Conservation (phyloP, 2,329 filamentous ascomycete species). For the Lachnellula willkommii region DNA sequence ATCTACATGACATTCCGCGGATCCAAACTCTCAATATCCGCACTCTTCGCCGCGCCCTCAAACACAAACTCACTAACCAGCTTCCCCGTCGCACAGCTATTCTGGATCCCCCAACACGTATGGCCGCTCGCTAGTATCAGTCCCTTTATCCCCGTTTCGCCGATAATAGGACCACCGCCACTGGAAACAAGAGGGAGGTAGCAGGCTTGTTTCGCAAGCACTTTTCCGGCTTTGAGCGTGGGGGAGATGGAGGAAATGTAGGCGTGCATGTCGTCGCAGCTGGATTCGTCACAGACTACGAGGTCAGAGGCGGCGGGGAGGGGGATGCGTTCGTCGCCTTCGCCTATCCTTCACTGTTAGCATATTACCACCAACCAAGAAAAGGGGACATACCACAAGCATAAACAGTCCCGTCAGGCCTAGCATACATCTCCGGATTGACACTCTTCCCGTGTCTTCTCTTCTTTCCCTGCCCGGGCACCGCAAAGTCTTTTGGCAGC, state of each 20-base stretch:
- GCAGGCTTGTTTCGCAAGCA: conserved; percentile 80
- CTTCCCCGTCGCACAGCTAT: conserved; percentile 81
- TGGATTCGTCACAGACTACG: conserved; percentile 67
- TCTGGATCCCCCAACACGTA: conserved; percentile 98
- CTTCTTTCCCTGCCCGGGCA: conserved; percentile 46
- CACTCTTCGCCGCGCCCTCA: conserved; percentile 64
- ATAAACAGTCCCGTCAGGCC: conserved; percentile 85
- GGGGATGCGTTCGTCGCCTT: conserved; percentile 70
- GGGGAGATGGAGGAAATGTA: conserved; percentile 65
- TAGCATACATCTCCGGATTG: conserved; percentile 88
- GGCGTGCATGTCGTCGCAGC: conserved; percentile 80
- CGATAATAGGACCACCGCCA: conserved; percentile 67
- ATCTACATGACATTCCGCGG: conserved; percentile 50
- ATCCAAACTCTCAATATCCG: conserved; percentile 60
- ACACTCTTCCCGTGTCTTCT: conserved; percentile 57
- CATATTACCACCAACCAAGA: too few relatives aligned
- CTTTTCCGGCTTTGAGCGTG: conserved; percentile 60
- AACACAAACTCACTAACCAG: conserved; percentile 75
- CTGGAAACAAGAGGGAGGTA: conserved; percentile 64
- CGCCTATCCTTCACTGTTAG: conserved; percentile 40
- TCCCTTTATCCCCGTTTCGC: conserved; percentile 65
- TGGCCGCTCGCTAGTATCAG: conserved; percentile 82
- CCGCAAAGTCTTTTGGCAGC: conserved; percentile 60
- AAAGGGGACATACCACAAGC: conserved; percentile 64
- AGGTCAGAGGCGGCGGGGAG: conserved; percentile 71